Conservation (phyloP, 139 green algal species). For the Coelastrella sp. region DNA sequence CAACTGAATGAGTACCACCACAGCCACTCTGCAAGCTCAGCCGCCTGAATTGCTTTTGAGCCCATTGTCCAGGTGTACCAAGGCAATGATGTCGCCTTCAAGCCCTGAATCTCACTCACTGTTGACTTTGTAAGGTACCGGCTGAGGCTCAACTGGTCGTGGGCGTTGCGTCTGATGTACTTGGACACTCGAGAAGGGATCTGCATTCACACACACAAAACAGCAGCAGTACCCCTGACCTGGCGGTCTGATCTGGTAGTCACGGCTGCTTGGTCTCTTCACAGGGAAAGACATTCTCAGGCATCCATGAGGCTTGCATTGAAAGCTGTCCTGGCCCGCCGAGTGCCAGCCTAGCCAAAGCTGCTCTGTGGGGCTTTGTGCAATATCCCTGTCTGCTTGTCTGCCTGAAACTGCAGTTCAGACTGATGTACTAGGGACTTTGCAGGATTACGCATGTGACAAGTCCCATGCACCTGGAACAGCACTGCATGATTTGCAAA, state of each 20-base stretch:
- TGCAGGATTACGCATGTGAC: too few relatives aligned
- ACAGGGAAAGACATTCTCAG: too few relatives aligned
- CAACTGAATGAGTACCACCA: slow-evolving; percentile 18
- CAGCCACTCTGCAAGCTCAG: slow-evolving; percentile 38
- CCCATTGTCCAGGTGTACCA: slow-evolving; percentile 28
- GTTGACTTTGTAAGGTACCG: slow-evolving; percentile 38
- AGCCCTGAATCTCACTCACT: slow-evolving; percentile 15
- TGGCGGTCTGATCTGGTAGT: too few relatives aligned
- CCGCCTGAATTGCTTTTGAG: slow-evolving; percentile 28
- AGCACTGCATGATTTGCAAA: not conserved
- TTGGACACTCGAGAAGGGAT: not conserved
- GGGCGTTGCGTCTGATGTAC: slow-evolving; percentile 9
- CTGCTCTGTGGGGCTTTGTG: too few relatives aligned
- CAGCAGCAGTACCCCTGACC: not conserved
- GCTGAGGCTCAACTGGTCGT: not conserved
- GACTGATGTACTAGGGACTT: too few relatives aligned
- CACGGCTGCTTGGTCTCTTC: too few relatives aligned
- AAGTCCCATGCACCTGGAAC: too few relatives aligned
- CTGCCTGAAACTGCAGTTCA: too few relatives aligned
- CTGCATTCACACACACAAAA: not conserved
- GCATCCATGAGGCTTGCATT: too few relatives aligned
- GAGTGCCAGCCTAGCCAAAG: too few relatives aligned
- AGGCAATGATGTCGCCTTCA: slow-evolving; percentile 25
- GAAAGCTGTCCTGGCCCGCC: too few relatives aligned
- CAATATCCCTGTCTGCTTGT: too few relatives aligned